Conservation (phyloP, 2,329 filamentous ascomycete genomes). For the Berkeleyomyces rouxiae region DNA sequence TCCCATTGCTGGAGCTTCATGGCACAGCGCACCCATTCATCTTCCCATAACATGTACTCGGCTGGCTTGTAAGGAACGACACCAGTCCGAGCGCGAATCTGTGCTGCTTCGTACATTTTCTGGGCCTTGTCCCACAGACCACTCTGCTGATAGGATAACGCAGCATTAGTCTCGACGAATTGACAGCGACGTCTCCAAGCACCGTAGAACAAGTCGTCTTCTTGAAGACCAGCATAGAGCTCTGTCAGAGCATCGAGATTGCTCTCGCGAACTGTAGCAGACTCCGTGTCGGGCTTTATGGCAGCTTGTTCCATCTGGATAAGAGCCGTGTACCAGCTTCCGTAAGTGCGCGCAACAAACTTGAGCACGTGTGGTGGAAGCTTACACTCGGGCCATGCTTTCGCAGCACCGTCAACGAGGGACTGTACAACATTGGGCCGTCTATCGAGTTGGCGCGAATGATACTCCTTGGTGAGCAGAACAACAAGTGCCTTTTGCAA, state of each 20-base stretch:
- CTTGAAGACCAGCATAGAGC: slow-evolving; percentile 74
- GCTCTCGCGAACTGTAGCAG: slow-evolving; percentile 71
- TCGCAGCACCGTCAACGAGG: slow-evolving; percentile 72
- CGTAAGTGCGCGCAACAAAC: slow-evolving; percentile 82
- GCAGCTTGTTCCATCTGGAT: slow-evolving; percentile 80
- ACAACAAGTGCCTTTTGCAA: slow-evolving; percentile 83
- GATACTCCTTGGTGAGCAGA: slow-evolving; percentile 86
- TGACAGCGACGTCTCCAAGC: slow-evolving; percentile 91
- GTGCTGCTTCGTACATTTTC: slow-evolving; percentile 86
- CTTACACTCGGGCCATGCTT: slow-evolving; percentile 73
- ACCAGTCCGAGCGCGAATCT: slow-evolving; percentile 90
- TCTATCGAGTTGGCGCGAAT: slow-evolving; percentile 84
- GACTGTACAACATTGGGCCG: slow-evolving; percentile 92
- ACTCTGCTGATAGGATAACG: slow-evolving; percentile 93
- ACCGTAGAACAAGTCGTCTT: slow-evolving; percentile 94
- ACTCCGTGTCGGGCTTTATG: slow-evolving; percentile 70
- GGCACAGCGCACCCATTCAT: slow-evolving; percentile 95
- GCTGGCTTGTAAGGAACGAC: slow-evolving; percentile 91
- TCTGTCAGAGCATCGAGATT: slow-evolving; percentile 93
- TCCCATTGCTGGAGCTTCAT: slow-evolving; percentile 99
- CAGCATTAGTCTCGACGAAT: slow-evolving; percentile 94
- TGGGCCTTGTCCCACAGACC: slow-evolving; percentile 99
- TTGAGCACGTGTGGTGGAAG: slow-evolving; percentile 93
- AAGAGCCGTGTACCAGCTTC: slow-evolving; percentile 92
- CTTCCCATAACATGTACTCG: slow-evolving; percentile 99